phyloP scores from a whole-genome alignment of 306 rosid genomes.

The Medicago truncatula region MtrunA17r5.0-ANR NC_053042.1:51763501-51764000 shows the following conservation, averaged over 20 bases:
- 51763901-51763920: not conserved
- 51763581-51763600: constrained; percentile 52
- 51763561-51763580: constrained; percentile 71
- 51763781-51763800: constrained; percentile 45
- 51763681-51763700: constrained; percentile 63
- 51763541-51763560: constrained; percentile 66
- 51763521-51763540: constrained; percentile 65
- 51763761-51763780: constrained; percentile 58
- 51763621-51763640: constrained; percentile 67
- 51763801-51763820: constrained; percentile 53
- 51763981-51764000: constrained; percentile 66
- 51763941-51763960: not conserved
- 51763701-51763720: constrained; percentile 69
- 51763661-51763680: constrained; percentile 84
- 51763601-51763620: constrained; percentile 69
- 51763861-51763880: constrained; percentile 35
- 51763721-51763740: constrained; percentile 53
- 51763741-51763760: constrained; percentile 70
- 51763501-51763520: constrained; percentile 48
- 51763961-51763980: constrained; percentile 50
- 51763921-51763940: not conserved
- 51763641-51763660: constrained; percentile 72
- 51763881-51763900: not conserved
- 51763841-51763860: constrained; percentile 65
- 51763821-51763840: constrained; percentile 51